phyloP scores from a whole-genome alignment of 164 flowering plant species.

The Magnolia sinica region DNA sequence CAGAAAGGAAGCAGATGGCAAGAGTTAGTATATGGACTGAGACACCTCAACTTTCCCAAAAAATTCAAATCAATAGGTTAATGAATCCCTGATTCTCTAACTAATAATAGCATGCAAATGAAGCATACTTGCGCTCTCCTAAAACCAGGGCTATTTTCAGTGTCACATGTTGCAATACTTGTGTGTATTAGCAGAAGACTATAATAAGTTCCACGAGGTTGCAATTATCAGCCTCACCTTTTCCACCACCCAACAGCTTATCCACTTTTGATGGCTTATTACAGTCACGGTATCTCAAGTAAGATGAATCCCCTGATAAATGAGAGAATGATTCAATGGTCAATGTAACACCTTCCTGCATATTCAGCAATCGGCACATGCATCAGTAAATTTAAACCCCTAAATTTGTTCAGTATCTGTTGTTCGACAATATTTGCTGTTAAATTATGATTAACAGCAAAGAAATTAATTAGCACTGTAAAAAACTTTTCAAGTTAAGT shows the following conservation, averaged over 20 bases:
- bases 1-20: neutral
- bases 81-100: neutral
- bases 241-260: conserved; percentile 33
- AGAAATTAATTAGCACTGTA: neutral
- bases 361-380: conserved; percentile 21
- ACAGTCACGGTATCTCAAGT: conserved; percentile 20
- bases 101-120: neutral
- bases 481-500: neutral
- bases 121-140: neutral
- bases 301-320: conserved; percentile 32
- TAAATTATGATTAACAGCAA: neutral
- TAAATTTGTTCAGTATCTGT: neutral
- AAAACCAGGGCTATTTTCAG: neutral
- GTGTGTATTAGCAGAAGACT: conserved; percentile 3
- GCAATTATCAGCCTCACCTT: conserved; percentile 19
- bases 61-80: neutral
- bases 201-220: neutral
- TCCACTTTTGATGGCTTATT: conserved; percentile 53
- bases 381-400: conserved; percentile 5
- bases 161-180: neutral
- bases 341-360: conserved; percentile 67
- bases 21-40: neutral
- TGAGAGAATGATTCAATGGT: conserved; percentile 60
- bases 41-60: neutral
- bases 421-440: neutral